Evolutionary conservation across 345 rosid species (phyloP).

Genomic region (Barbarea vulgaris): DNA sequence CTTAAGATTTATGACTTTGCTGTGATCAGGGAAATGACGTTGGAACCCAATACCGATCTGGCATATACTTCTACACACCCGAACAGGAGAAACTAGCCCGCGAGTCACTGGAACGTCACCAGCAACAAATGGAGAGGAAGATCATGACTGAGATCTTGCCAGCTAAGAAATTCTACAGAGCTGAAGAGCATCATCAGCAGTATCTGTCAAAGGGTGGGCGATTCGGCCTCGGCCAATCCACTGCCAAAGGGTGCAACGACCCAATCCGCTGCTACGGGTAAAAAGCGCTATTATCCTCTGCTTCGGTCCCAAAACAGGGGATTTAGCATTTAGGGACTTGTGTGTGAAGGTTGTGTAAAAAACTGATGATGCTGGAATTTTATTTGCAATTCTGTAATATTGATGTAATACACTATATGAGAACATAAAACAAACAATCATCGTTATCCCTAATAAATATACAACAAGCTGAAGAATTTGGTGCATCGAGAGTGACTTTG

Average conservation of each 20-base stretch:
- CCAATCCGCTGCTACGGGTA: conserved; percentile 93
- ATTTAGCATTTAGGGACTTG: background rate
- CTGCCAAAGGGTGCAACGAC: conserved; percentile 84
- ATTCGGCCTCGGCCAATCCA: conserved; percentile 70
- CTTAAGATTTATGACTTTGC: background rate
- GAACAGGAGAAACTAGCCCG: conserved; percentile 83
- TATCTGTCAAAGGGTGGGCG: conserved; percentile 93
- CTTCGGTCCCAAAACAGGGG: conserved; percentile 17
- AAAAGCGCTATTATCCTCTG: conserved; percentile 18
- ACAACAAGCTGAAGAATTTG: no score
- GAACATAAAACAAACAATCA: conserved; percentile 2
- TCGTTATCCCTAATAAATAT: background rate
- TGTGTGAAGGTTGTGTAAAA: conserved; percentile 6
- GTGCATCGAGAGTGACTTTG: no score
- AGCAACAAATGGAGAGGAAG: conserved; percentile 59
- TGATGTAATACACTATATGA: background rate
- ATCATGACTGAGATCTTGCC: conserved; percentile 86
- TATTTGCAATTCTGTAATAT: background rate
- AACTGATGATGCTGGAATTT: background rate
- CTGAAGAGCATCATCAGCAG: conserved; percentile 94
- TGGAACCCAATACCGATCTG: conserved; percentile 91
- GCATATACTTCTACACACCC: conserved; percentile 71
- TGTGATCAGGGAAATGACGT: conserved; percentile 81
- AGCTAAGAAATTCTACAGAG: conserved; percentile 87
- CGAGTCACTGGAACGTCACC: conserved; percentile 69